These are phyloP conservation scores for Ceratocystiopsis sp. DNA, from an alignment of 2,329 filamentous ascomycete genomes.

Conservation along the genomic window DNA sequence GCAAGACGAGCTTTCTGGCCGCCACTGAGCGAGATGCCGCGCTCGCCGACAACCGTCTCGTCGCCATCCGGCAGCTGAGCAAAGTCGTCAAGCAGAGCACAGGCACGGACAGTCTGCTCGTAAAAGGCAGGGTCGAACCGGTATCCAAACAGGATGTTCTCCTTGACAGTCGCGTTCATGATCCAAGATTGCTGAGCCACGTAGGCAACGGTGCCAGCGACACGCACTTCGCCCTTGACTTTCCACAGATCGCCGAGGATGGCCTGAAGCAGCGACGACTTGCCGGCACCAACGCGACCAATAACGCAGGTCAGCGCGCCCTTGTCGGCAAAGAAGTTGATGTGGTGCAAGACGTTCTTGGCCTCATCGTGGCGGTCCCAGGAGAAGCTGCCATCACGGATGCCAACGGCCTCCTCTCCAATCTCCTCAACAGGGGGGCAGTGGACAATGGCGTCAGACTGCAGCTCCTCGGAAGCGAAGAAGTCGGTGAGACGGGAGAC, in stretches of 20 bases:
- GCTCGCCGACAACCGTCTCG: conserved; percentile 89
- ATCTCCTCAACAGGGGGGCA: conserved; percentile 53
- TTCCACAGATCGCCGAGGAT: conserved; percentile 90
- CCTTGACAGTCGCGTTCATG: conserved; percentile 92
- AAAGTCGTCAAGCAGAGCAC: conserved; percentile 82
- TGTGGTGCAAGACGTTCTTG: conserved; percentile 56
- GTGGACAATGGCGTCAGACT: conserved; percentile 60
- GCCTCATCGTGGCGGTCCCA: conserved; percentile 69
- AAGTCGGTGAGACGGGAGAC: conserved; percentile 73
- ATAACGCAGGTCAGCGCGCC: conserved; percentile 88
- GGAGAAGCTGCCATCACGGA: conserved; percentile 76
- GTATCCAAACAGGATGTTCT: conserved; percentile 95
- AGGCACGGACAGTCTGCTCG: conserved; percentile 79
- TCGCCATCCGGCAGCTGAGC: conserved; percentile 85
- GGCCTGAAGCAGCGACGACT: conserved; percentile 79
- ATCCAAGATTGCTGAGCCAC: conserved; percentile 91
- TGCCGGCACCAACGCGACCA: conserved; percentile 84
- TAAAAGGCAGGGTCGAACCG: conserved; percentile 89
- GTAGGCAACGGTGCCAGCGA: conserved; percentile 75
- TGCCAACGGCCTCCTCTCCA: conserved; percentile 73
- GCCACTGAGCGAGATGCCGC: conserved; percentile 87
- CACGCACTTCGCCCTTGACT: conserved; percentile 60
- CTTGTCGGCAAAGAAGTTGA: conserved; percentile 79
- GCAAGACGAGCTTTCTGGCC: conserved; percentile 92
- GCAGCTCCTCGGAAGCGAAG: conserved; percentile 76